Conservation (phyloP, 2,329 filamentous ascomycete species). For the Sporothrix brunneoviolacea region DNA sequence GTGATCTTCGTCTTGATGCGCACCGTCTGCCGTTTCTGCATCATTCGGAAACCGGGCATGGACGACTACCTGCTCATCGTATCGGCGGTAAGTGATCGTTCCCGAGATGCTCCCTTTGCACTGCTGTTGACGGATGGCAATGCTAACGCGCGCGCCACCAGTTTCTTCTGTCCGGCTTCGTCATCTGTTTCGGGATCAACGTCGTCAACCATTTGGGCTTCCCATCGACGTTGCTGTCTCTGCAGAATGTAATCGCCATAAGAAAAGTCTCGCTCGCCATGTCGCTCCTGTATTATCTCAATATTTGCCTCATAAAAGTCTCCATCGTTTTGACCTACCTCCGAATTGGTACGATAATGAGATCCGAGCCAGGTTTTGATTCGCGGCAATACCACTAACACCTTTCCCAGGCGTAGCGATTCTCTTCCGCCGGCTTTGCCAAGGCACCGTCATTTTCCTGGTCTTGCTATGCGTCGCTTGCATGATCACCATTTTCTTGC, state of each 20-base stretch:
- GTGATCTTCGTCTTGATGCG: too few relatives aligned
- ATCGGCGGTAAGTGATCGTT: too few relatives aligned
- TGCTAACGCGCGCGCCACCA: too few relatives aligned
- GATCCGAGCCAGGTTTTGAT: too few relatives aligned
- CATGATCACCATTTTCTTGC: slow-evolving; percentile 32
- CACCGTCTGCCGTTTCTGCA: slow-evolving; percentile 18
- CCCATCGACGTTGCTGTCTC: neutral
- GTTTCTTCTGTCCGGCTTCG: slow-evolving; percentile 16
- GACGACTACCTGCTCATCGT: slow-evolving; percentile 21
- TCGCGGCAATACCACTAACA: too few relatives aligned
- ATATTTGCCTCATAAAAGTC: slow-evolving; percentile 34
- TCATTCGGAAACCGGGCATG: slow-evolving; percentile 19
- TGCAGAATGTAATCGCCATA: slow-evolving; percentile 16
- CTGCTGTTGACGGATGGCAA: too few relatives aligned
- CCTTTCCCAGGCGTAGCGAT: too few relatives aligned
- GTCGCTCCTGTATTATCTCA: slow-evolving; percentile 35
- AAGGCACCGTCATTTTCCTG: slow-evolving; percentile 32
- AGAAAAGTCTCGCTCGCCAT: slow-evolving; percentile 23
- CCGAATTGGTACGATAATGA: too few relatives aligned
- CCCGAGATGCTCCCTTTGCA: too few relatives aligned
- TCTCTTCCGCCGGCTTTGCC: slow-evolving; percentile 27
- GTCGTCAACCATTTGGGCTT: neutral
- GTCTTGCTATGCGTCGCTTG: slow-evolving; percentile 35
- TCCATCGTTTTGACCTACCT: slow-evolving; percentile 42
- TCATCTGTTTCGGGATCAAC: slow-evolving; percentile 10